These are phyloP conservation scores for Pythium pyrilobum DNA, from an alignment of 352 stramenopile species.

Conservation along the genomic window DNA sequence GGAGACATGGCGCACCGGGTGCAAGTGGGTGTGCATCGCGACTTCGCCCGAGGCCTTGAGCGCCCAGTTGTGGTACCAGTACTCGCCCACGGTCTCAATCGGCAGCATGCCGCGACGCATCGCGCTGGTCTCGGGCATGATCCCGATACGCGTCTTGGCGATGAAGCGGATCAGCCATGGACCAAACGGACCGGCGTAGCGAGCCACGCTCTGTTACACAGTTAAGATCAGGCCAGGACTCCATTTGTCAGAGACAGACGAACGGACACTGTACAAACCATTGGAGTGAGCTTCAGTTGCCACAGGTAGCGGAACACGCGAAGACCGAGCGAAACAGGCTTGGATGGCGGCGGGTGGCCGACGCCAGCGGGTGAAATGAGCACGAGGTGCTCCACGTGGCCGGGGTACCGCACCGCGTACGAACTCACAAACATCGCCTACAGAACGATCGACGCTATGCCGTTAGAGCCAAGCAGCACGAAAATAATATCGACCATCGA, in stretches of 20 bases:
- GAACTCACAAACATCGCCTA: slow-evolving; percentile 58
- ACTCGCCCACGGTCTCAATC: slow-evolving; percentile 32
- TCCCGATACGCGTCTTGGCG: slow-evolving; percentile 30
- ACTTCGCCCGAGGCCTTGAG: slow-evolving; percentile 58
- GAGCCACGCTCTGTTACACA: slow-evolving; percentile 31
- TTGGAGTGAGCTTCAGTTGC: slow-evolving; percentile 45
- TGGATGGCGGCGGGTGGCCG: slow-evolving; percentile 26
- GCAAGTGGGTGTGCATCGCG: slow-evolving; percentile 61
- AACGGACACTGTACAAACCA: slow-evolving; percentile 22
- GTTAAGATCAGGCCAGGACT: too few relatives aligned
- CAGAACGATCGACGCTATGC: background rate
- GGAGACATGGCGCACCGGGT: slow-evolving; percentile 26
- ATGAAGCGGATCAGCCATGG: slow-evolving; percentile 44
- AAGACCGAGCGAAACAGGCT: slow-evolving; percentile 28
- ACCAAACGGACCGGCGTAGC: slow-evolving; percentile 49
- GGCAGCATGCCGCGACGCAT: slow-evolving; percentile 45
- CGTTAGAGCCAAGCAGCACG: background rate
- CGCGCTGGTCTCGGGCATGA: slow-evolving; percentile 58
- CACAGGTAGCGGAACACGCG: slow-evolving; percentile 45
- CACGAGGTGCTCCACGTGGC: slow-evolving; percentile 43
- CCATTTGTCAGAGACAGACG: too few relatives aligned
- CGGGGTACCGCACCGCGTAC: slow-evolving; percentile 42
- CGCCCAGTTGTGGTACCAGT: slow-evolving; percentile 80
- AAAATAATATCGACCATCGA: background rate
- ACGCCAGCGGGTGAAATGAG: slow-evolving; percentile 63